These are phyloP conservation scores for Cyberlindnera euphorbiiphila DNA, from an alignment of 805 yeast genomes.

Conservation along the genomic window DNA sequence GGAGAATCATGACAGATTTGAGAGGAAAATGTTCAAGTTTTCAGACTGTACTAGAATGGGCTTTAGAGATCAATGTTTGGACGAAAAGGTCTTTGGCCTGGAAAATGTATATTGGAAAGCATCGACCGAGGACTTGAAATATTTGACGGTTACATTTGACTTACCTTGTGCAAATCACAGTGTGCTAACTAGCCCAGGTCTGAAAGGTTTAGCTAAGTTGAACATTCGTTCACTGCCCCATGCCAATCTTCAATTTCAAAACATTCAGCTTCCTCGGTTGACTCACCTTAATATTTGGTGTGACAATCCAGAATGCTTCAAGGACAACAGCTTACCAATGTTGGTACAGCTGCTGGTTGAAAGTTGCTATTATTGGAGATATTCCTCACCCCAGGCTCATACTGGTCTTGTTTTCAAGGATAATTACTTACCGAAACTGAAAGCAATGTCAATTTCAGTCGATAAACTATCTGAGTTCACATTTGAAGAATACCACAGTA, in stretches of 20 bases:
- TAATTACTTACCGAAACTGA: too few species aligned
- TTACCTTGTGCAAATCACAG: not conserved
- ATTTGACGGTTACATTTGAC: not conserved
- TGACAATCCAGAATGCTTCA: not conserved
- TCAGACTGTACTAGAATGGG: not conserved
- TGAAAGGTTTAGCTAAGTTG: not conserved
- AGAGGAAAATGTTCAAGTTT: not conserved
- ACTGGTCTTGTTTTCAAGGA: too few species aligned
- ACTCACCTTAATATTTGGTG: not conserved
- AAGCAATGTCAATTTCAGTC: too few species aligned
- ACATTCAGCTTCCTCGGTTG: conserved; percentile 1
- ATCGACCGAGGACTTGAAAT: not conserved
- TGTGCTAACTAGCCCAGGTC: not conserved
- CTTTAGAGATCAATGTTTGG: not conserved
- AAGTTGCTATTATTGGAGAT: too few species aligned
- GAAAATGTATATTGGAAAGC: conserved; percentile 4
- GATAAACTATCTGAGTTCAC: too few species aligned
- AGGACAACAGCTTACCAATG: conserved; percentile 1
- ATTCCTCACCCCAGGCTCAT: too few species aligned
- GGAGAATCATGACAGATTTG: too few species aligned
- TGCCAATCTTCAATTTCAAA: not conserved
- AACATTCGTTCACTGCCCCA: too few species aligned
- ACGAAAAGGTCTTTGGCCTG: not conserved
- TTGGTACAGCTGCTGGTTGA: conserved; percentile 1
- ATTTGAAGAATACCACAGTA: too few species aligned